Percentiles rank a stretch among this genome's conserved stretches.
These are phyloP conservation scores for Sporisorium reilianum DNA, from an alignment of 1,284 basidiomycete species.

Conservation along the genomic window DNA sequence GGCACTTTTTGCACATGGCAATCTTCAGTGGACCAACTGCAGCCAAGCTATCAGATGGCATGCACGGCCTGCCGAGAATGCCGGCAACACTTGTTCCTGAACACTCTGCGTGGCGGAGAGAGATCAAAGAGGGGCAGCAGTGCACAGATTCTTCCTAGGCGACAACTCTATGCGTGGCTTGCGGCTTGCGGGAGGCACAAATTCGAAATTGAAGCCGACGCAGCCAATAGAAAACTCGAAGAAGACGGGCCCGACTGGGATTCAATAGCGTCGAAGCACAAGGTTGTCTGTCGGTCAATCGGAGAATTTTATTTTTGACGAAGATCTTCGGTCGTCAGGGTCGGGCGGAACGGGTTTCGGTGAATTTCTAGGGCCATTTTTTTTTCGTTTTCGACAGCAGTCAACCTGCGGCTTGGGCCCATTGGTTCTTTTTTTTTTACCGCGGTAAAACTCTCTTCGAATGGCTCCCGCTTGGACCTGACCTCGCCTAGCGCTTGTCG, in stretches of 20 bases:
- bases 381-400: background rate
- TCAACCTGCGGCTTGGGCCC: constrained; percentile 14
- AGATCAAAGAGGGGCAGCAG: background rate
- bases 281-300: background rate
- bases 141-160: too few species aligned
- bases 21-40: too few species aligned
- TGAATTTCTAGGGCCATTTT: constrained; percentile 12
- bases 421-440: background rate
- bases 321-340: constrained; percentile 8
- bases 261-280: background rate
- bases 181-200: constrained; percentile 5
- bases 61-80: background rate
- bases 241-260: constrained; percentile 7
- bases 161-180: too few species aligned
- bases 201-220: constrained; percentile 10
- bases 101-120: background rate
- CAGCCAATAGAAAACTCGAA: constrained; percentile 1
- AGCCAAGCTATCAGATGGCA: background rate
- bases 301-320: constrained; percentile 13
- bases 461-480: background rate
- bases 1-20: too few species aligned
- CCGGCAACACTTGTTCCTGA: constrained; percentile 6
- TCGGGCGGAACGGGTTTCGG: constrained; percentile 10
- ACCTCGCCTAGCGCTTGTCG: background rate
- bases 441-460: background rate